Base-by-base conservation (phyloP, 2,329 filamentous ascomycete genomes). In the Aureobasidium vineae region DNA sequence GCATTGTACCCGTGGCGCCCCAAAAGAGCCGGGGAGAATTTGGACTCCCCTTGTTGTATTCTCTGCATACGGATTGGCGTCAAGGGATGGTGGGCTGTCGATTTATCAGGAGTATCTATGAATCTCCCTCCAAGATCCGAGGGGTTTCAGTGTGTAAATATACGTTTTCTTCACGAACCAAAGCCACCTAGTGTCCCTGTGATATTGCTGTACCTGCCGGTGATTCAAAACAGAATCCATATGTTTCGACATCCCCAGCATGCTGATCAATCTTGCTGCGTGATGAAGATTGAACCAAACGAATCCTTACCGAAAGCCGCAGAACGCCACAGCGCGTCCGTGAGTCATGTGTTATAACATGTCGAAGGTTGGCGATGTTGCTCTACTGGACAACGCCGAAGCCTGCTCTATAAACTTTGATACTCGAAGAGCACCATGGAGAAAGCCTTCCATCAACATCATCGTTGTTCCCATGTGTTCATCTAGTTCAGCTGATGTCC, bases 1-100 rank as follows among this genome's bases (percentile, higher is more conserved):
- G 61, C 47, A 53, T 53, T 45, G 61, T 54, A 45, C 31, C 49
- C 19, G 49, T 45, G 49, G 26, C 36, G 61, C 28, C 38, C 11
- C 38, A 64, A 64, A 63, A 54, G 43, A 54, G 43, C 6, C 8
- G 47, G 41, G 61, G 33, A 40, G 16, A 43, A 2, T 19, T n/a
- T 28, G 45, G 13, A 50, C 33, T 38, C 49, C 36, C 23, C 47
- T 53, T 45, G 61, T 64, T 64, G 61, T 53, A 64, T 53, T 64
- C 38, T 54, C 40, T 64, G 61, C 49, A 64, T 64, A 63, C 43
- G 59, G 59, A 63, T 38, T 41, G 59, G 59, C 59, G 59, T 63
- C 59, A 63, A 52, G 45, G 57, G 23, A 52, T 31, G 43, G 59
- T 63, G 45, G 59, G 59, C 45, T 63, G 45, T 63, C 59, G 36